phyloP scores from a whole-genome alignment of 2,329 filamentous ascomycete species.

The Pseudogymnoascus sp. region DNA sequence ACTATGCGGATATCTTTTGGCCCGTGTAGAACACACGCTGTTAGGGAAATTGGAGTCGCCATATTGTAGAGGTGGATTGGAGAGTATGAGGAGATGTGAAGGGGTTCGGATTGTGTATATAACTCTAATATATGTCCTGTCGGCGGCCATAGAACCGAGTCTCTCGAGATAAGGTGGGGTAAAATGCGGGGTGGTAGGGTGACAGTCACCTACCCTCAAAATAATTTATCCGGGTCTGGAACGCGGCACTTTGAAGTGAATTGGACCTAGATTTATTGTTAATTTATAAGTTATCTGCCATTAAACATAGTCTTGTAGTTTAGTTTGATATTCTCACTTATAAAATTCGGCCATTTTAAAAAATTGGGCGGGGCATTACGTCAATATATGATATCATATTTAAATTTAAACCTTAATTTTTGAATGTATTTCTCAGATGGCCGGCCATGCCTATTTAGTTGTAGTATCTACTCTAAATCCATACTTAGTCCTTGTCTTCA shows the following conservation, averaged over 20 bases:
- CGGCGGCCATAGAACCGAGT: neutral
- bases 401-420: too few species aligned
- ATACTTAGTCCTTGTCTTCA: neutral
- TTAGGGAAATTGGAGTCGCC: neutral
- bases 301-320: neutral
- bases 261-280: neutral
- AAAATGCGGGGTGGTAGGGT: neutral
- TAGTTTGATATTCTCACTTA: neutral
- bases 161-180: neutral
- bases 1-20: slow-evolving; percentile 2
- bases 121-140: neutral
- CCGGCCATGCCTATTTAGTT: neutral
- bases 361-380: neutral
- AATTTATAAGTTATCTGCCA: neutral
- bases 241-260: neutral
- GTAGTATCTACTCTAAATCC: neutral
- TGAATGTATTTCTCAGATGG: neutral
- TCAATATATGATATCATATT: neutral
- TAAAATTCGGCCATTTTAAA: neutral
- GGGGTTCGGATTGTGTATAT: neutral
- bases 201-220: neutral
- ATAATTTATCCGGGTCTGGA: neutral
- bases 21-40: neutral
- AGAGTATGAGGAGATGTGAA: neutral
- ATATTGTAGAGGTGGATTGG: neutral